Conservation (phyloP, 1,139 yeast species). For the Debaryomycetaceae sp. region DNA sequence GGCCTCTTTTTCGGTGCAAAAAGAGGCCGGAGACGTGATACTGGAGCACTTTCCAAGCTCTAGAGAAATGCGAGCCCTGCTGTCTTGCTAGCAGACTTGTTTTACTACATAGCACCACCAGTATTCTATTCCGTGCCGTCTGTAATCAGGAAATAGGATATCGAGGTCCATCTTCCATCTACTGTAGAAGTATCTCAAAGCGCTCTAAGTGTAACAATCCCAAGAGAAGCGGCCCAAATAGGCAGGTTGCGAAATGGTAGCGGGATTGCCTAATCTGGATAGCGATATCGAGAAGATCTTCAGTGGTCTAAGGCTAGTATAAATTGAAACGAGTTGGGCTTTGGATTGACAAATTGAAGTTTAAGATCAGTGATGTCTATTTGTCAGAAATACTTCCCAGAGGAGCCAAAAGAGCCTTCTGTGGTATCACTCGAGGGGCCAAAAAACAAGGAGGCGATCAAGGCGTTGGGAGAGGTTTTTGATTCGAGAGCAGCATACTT, state of each 20-base stretch:
- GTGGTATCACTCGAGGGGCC: slow-evolving; percentile 58
- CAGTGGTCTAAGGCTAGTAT: not conserved
- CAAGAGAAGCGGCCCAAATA: not conserved
- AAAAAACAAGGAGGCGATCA: slow-evolving; percentile 42
- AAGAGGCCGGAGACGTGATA: too few species aligned
- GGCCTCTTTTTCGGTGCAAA: too few species aligned
- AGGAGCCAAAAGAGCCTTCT: slow-evolving; percentile 61
- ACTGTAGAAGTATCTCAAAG: not conserved
- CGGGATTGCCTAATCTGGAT: not conserved
- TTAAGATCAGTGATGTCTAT: slow-evolving; percentile 28
- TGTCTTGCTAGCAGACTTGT: too few species aligned
- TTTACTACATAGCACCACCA: too few species aligned
- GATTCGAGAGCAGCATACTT: slow-evolving; percentile 68
- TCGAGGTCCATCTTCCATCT: not conserved
- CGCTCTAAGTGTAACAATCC: not conserved
- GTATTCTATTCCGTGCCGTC: too few species aligned
- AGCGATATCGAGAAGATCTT: not conserved
- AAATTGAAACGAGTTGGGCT: not conserved
- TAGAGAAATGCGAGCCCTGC: too few species aligned
- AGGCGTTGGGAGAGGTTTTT: slow-evolving; percentile 50
- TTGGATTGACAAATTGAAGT: not conserved
- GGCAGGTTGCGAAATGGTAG: not conserved
- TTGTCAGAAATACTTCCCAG: slow-evolving; percentile 56
- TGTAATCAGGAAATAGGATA: not conserved
- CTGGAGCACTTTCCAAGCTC: too few species aligned